Evolutionary conservation across 1,284 basidiomycete genomes (phyloP).

Genomic region (Trametes versicolor): DNA sequence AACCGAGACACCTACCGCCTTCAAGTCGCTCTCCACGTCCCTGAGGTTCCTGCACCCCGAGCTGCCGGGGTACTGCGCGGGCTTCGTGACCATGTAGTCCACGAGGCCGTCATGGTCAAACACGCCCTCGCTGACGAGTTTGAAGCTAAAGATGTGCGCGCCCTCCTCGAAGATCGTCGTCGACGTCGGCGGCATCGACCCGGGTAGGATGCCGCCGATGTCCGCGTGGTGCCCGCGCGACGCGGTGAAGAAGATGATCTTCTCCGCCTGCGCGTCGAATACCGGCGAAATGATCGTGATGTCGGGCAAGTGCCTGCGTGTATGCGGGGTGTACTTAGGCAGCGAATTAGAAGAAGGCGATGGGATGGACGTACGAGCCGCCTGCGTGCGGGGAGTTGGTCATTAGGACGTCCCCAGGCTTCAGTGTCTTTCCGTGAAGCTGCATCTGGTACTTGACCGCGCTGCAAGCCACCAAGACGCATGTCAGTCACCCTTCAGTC

Average conservation of each 20-base stretch:
- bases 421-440: slow-evolving; percentile 69
- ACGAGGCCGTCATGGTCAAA: slow-evolving; percentile 84
- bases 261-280: slow-evolving; percentile 67
- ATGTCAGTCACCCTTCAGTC: background rate
- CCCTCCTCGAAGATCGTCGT: slow-evolving; percentile 95
- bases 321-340: background rate
- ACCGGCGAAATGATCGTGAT: slow-evolving; percentile 93
- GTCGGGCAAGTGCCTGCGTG: slow-evolving; percentile 78
- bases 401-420: slow-evolving; percentile 92
- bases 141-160: slow-evolving; percentile 92
- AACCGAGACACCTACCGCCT: slow-evolving; percentile 67
- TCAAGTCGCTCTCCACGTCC: slow-evolving; percentile 93
- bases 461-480: slow-evolving; percentile 49
- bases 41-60: slow-evolving; percentile 86
- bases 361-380: slow-evolving; percentile 68
- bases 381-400: slow-evolving; percentile 91
- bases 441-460: slow-evolving; percentile 93
- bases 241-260: slow-evolving; percentile 94
- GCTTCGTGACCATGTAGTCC: slow-evolving; percentile 87
- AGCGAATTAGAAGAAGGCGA: background rate
- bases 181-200: slow-evolving; percentile 94
- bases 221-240: slow-evolving; percentile 92
- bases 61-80: slow-evolving; percentile 85
- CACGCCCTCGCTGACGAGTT: slow-evolving; percentile 86
- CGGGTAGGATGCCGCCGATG: slow-evolving; percentile 80